Base-by-base conservation (phyloP, 148 eudicot species). In the Rhododendron griersonianum region DNA sequence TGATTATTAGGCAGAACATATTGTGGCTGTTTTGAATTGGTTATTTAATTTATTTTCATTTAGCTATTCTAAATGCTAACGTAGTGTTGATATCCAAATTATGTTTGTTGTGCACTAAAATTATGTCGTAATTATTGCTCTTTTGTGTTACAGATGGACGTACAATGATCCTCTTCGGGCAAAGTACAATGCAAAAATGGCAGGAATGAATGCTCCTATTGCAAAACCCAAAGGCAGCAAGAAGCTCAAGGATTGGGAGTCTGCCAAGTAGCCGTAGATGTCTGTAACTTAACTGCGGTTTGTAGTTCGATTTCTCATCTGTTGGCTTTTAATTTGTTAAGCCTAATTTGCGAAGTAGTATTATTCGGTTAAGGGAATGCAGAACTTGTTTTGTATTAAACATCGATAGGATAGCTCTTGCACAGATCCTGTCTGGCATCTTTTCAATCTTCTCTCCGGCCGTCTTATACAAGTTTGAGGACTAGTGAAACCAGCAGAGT, bases 151-250 rank as follows among this genome's bases (percentile, higher is more conserved):
- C 85, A 87, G 88, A 82, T 87, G 88, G 88, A 87, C 88, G 1
- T 87, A 55, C 61, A 55, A 55, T 55, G 61, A 55, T 18, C 61
- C 61, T 55, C 61, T 55, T 55, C 61, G 61, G 80, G 86, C 88
- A 21, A 87, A 87, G 80, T 87, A 87, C 83, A 87, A 87, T 78
- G 85, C 82, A 25, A 87, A 87, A 80, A 87, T 87, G 88, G 88
- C 86, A 30, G 88, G 88, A 65, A 87, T 87, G 88, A 78, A 87
- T 53, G 86, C 82, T 16, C 83, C 88, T 14, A 87, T 87, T 63
- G 84, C 83, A 48, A 87, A 87, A 87, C 88, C 88, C 25, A 87
- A 69, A 67, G 88, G 88, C 48, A 87, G 85, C 78, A 85, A 85
- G 87, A 85, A 85, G 74, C 83, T 85, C 48, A 85, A 55, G 61